Base-by-base conservation (phyloP, 495 filamentous ascomycete genomes). In the Xylaria telfairii region DNA sequence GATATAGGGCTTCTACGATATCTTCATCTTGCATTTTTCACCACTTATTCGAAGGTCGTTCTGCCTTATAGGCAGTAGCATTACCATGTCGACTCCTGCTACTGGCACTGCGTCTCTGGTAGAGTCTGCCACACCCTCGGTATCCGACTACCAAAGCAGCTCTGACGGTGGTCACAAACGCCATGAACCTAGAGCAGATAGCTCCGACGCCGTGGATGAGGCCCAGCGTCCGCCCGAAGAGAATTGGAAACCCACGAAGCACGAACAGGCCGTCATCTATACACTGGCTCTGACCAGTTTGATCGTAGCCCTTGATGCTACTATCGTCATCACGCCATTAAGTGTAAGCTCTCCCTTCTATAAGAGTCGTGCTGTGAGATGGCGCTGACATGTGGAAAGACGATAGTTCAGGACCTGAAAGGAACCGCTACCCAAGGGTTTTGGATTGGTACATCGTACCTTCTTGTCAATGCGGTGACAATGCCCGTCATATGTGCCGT, bases 401-500 rank as follows among this genome's bases (percentile, higher is more conserved):
- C 72, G n/a, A 80, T 88, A 26, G 74, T 84, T 8, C 51, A 70
- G 1, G 81, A 82, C 57, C 76, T 89, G 7, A 67, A 84, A 9
- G 86, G 84, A 0, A 80, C 72, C 13, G 74, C 85, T 2, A 86
- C 77, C 13, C 75, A 85, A n/a, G 81, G 85, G 13, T 88, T 88
- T 71, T 89, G 86, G 87, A 79, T 83, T 0, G 85, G 86, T 2
- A 87, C 86, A 1, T 83, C 86, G 0, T 90, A 87, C 56, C 82
- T 87, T 15, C 77, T 87, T 12, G 73, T 81, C 4, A 80, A 77
- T 39, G 81, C 84, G 17, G 85, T 85, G 7, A 80, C 81, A 56
- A 82, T 85, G 69, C 85, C 85, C 19, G 78, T 85, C 61, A 83
- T 85, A 53, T 82, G 81, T 24, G 79, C 84, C 6, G 66, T 89